phyloP scores from a whole-genome alignment of 2,329 filamentous ascomycete species.

The Alternaria sp. region DNA sequence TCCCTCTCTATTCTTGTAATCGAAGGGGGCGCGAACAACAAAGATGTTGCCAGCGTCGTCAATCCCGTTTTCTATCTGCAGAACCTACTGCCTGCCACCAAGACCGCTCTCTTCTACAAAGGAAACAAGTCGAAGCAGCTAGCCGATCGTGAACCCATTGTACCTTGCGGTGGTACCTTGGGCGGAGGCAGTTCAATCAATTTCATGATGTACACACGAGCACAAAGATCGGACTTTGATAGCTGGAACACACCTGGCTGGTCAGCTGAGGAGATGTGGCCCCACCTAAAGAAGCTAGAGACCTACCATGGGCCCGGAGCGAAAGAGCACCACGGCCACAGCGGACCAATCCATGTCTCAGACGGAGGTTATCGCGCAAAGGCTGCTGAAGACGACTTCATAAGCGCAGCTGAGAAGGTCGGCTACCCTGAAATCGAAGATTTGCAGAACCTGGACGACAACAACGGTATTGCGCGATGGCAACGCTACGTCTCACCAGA shows the following conservation, averaged over 20 bases:
- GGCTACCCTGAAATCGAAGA: slow-evolving; percentile 63
- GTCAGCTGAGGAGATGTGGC: slow-evolving; percentile 59
- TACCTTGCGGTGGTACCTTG: slow-evolving; percentile 58
- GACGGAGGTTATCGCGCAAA: slow-evolving; percentile 55
- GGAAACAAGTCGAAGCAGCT: slow-evolving; percentile 55
- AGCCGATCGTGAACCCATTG: slow-evolving; percentile 53
- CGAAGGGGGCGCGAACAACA: slow-evolving; percentile 62
- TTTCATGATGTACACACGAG: slow-evolving; percentile 54
- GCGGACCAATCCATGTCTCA: slow-evolving; percentile 64
- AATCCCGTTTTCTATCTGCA: slow-evolving; percentile 59
- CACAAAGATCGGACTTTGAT: slow-evolving; percentile 58
- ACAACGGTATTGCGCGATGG: slow-evolving; percentile 53
- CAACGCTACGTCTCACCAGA: slow-evolving; percentile 58
- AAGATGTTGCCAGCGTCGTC: slow-evolving; percentile 57
- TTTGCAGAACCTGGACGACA: slow-evolving; percentile 58
- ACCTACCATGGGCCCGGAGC: slow-evolving; percentile 60
- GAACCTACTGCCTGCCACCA: slow-evolving; percentile 57
- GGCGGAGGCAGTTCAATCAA: slow-evolving; percentile 63
- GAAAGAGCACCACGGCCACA: slow-evolving; percentile 57
- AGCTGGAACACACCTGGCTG: slow-evolving; percentile 62
- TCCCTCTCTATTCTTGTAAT: slow-evolving; percentile 52
- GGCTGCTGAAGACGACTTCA: slow-evolving; percentile 56
- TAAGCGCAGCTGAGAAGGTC: slow-evolving; percentile 55
- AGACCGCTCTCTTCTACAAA: slow-evolving; percentile 61
- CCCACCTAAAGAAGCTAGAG: slow-evolving; percentile 64